Evolutionary conservation across 2,329 filamentous ascomycete genomes (phyloP), one percentile per base, ranked within the genome.

Genomic region (Phaeosphaeriaceae sp.): DNA sequence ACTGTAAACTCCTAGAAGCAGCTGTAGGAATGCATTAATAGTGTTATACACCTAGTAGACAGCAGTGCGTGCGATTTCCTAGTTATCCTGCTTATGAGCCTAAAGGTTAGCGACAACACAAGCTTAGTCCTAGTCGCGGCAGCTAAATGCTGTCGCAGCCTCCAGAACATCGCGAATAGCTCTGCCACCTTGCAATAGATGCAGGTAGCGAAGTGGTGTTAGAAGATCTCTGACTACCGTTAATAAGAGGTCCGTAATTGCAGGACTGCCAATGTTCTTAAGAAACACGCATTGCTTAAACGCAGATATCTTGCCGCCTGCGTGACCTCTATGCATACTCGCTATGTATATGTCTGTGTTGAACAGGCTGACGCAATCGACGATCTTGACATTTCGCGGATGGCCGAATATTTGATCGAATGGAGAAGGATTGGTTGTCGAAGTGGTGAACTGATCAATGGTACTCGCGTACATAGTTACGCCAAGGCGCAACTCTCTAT

Each of bases 271-370:
- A 13, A 88, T 83, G 36, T 67, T 0, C 57, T 84, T 84, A 7
- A 89, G 71, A 65, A 89, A 89, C 27, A 89, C 44, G 68, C 87
- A 89, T 64, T 87, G 81, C 76, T 89, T 89, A 78, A 89, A 89
- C 0, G 86, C 81, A 10, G 84, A 88, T 0, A 85, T 89, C 76
- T 88, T 89, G 64, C 83, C 81, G 21, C 82, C 76, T 19, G 79
- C 79, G 51, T 89, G 85, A 0, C 86, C 86, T 22, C 84, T 83
- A 51, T 89, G 85, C 83, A 89, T 85, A 13, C 60, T 65, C 1
- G 83, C 83, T 72, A 89, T 80, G 73, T 88, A 87, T 82, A 88
- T 85, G 52, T 89, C 86, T 0, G 79, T 77, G 0, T 87, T 82
- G 58, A 89, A 89, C 58, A 88, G 57, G 42, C 75, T 81, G 10